Conservation (phyloP, 2,329 filamentous ascomycete species). For the Graphilbum sp. region DNA sequence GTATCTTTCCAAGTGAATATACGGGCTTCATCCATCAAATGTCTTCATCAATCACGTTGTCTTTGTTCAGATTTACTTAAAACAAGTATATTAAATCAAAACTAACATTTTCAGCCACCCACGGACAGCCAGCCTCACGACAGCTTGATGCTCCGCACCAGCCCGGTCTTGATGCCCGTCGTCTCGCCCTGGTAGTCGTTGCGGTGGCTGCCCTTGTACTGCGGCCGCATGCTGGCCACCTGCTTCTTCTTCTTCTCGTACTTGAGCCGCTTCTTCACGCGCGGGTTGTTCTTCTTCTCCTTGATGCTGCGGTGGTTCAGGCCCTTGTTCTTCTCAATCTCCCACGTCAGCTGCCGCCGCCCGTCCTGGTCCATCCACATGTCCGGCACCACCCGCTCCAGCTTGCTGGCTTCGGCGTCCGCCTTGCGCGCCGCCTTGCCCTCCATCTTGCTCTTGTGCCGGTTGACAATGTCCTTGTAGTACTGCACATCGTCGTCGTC, state of each 20-base stretch:
- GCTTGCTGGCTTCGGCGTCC: conserved; percentile 44
- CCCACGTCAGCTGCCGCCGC: conserved; percentile 82
- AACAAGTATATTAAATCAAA: not conserved
- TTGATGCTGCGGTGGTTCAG: conserved; percentile 49
- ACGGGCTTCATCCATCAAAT: no score
- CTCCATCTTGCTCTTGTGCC: conserved; percentile 42
- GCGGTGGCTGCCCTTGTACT: conserved; percentile 71
- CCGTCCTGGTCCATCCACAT: conserved; percentile 65
- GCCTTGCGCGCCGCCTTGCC: conserved; percentile 48
- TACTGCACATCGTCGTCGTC: conserved; percentile 68
- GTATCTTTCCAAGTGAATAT: no score
- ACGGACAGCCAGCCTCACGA: no score
- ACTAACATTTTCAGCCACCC: no score
- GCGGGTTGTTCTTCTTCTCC: conserved; percentile 88
- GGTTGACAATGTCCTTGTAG: conserved; percentile 7
- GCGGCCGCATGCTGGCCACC: conserved; percentile 66
- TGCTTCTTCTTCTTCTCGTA: conserved; percentile 98
- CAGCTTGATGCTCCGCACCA: conserved; percentile 89
- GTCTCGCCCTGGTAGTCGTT: conserved; percentile 82
- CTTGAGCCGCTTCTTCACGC: conserved; percentile 96
- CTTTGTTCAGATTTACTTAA: no score
- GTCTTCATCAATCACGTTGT: no score
- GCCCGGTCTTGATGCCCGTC: conserved; percentile 85
- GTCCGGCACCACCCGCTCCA: conserved; percentile 45
- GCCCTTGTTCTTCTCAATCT: conserved; percentile 96